Percentiles rank a stretch among this genome's conserved stretches.
These are phyloP conservation scores for Pseudogymnoascus sp. DNA, from an alignment of 2,329 filamentous ascomycete species.

Conservation along the genomic window DNA sequence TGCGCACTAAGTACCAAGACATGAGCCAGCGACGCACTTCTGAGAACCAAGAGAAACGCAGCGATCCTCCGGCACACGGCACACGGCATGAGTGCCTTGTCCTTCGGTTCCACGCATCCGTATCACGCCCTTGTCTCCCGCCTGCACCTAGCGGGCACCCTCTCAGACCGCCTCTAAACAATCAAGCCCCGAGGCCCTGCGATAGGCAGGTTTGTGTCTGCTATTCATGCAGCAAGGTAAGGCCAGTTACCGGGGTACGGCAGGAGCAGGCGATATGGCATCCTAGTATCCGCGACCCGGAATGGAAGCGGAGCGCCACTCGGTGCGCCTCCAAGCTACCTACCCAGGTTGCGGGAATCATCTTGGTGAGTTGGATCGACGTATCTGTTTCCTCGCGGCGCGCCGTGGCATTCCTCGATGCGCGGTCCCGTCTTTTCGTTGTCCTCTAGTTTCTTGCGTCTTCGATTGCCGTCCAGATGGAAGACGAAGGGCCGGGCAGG, in stretches of 20 bases:
- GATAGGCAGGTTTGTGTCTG: not conserved
- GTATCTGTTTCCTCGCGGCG: not conserved
- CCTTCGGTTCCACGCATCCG: not conserved
- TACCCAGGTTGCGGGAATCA: not conserved
- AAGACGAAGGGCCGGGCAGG: not conserved
- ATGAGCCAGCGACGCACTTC: not conserved
- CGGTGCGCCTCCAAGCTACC: not conserved
- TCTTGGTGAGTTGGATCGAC: not conserved
- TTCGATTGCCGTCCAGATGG: not conserved
- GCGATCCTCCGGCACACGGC: not conserved
- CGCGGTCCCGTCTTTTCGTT: not conserved
- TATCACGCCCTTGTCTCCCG: not conserved
- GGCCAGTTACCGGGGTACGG: not conserved
- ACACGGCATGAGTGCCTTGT: not conserved
- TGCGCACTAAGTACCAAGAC: not conserved
- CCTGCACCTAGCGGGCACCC: not conserved
- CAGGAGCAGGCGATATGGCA: not conserved
- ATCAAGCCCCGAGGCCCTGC: not conserved
- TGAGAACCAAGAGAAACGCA: not conserved
- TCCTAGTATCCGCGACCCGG: not conserved
- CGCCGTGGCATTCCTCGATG: not conserved
- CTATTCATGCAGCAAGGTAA: not conserved
- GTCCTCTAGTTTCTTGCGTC: not conserved
- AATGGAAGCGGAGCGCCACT: not conserved
- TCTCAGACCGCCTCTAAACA: not conserved